These are phyloP conservation scores for Leishmania turanica DNA, from an alignment of 208 protist species.

Conservation along the genomic window DNA sequence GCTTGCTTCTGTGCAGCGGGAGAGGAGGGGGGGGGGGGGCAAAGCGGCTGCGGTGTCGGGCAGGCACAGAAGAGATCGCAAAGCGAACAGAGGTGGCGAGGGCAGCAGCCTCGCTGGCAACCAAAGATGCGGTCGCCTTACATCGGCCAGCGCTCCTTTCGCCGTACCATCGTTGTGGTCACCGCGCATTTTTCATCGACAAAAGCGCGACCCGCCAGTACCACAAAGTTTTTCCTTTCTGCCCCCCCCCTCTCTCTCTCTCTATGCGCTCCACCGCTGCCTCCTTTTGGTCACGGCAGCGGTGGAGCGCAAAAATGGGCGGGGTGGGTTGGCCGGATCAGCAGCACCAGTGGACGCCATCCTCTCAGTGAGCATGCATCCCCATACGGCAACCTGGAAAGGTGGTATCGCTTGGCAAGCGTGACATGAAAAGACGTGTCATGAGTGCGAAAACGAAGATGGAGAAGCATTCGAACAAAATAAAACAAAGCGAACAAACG, in stretches of 20 bases:
- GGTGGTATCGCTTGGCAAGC: background rate
- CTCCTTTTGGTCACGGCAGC: background rate
- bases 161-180: background rate
- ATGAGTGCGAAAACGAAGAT: conserved; percentile 11
- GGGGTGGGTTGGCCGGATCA: background rate
- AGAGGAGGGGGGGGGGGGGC: background rate
- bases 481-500: background rate
- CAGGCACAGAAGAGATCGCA: background rate
- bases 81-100: background rate
- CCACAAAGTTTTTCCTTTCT: background rate
- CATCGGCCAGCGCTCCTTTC: background rate
- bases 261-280: background rate
- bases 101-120: background rate
- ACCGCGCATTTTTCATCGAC: background rate
- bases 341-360: background rate
- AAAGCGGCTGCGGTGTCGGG: background rate
- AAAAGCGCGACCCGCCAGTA: background rate
- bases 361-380: background rate
- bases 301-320: background rate
- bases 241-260: background rate
- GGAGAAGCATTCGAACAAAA: conserved; percentile 5
- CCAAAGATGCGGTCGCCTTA: background rate
- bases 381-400: background rate
- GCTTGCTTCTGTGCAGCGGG: background rate
- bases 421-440: conserved; percentile 3